These are phyloP conservation scores for Cryphonectria nitschkei DNA, from an alignment of 2,329 filamentous ascomycete species.

Conservation along the genomic window DNA sequence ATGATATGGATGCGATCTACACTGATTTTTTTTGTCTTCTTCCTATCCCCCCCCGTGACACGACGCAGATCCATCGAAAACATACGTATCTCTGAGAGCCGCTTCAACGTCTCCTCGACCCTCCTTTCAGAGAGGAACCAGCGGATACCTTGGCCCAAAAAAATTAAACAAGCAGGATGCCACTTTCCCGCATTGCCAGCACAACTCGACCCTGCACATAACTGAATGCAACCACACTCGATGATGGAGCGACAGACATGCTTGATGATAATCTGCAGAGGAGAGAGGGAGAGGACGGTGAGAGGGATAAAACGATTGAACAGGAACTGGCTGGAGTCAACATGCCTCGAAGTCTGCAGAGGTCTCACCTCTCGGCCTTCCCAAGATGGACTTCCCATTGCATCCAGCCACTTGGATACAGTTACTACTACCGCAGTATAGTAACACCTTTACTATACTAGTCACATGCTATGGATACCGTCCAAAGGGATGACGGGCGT, in stretches of 20 bases:
- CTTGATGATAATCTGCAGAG: neutral
- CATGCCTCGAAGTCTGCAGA: too few species aligned
- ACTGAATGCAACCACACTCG: neutral
- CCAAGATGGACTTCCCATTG: neutral
- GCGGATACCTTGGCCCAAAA: neutral
- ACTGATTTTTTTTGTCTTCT: neutral
- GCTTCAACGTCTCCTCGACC: conserved; percentile 28
- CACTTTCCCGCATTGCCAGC: neutral
- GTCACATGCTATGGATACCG: neutral
- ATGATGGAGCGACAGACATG: neutral
- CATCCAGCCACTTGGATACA: neutral
- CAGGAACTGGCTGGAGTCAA: neutral
- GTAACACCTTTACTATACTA: neutral
- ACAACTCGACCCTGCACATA: neutral
- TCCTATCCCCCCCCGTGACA: neutral
- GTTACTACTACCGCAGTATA: neutral
- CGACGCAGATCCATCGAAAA: neutral
- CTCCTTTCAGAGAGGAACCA: conserved; percentile 11
- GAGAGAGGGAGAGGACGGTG: neutral
- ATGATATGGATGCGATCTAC: neutral
- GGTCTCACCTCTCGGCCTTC: too few species aligned
- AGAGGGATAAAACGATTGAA: neutral
- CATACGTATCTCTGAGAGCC: conserved; percentile 25
- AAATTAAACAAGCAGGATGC: neutral
- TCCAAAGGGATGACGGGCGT: neutral